Evolutionary conservation across 345 rosid genomes (phyloP), one percentile per base, ranked within the genome.

Genomic region (Brassica incana): DNA sequence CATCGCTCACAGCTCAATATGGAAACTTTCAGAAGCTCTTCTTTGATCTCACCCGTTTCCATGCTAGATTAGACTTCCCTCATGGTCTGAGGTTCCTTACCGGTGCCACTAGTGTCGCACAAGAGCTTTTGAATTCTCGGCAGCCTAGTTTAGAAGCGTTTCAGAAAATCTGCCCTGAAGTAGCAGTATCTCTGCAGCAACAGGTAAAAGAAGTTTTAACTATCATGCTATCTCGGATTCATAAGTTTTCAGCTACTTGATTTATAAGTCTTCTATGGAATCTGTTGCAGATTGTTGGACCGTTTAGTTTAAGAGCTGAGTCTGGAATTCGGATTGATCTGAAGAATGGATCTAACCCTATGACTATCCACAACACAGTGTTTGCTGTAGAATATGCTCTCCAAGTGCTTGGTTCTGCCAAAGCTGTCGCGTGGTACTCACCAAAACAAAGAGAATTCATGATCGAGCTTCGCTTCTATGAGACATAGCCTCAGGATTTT

Each of bases 341-440:
- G 82, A 83, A 81, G 84, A 86, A 89, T 54, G 75, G 36, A 78
- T 85, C 81, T 58, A 82, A 83, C 77, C 84, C 73, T 4, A 70
- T 91, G 23, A 73, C n/a, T 0, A 33, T 85, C 56, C 83, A 83
- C 23, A 89, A 95, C 62, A 82, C 96, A 38, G 90, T 91, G 8
- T 88, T 95, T 77, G 93, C 99, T 5, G 6, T 93, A 1, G 98
- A 95, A 76, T 89, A 91, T 75, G 98, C 97, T 67, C 77, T 93
- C 69, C 93, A 93, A 72, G 97, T 93, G 78, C 97, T 93, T 79
- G 88, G 80, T 72, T 95, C 98, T 16, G 99, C 97, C 4, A 95
- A 93, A 85, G 98, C 97, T 32, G 82, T 88, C 48, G 97, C 97
- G 61, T 95, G 97, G 99, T 95, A 87, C 82, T 86, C 98, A 8